Evolutionary conservation across 345 rosid species (phyloP), one percentile per base, ranked within the genome.

Genomic region (Dipteronia dyeriana): DNA sequence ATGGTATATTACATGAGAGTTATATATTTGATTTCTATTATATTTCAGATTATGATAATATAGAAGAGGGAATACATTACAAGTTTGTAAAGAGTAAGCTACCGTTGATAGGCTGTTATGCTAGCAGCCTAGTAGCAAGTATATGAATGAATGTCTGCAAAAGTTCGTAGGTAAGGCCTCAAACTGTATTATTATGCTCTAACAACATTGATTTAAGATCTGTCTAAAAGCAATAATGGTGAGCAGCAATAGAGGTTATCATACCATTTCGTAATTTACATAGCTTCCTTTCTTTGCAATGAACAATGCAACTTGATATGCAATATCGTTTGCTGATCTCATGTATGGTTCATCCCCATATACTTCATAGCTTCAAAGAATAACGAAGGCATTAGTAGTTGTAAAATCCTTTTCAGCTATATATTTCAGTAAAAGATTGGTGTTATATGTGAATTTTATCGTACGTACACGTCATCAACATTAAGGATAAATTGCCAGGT

Each of bases 231-330:
- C 38, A 31, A 16, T 3, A 26, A 68, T 10, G n/a, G n/a, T n/a
- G 72, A 10, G 17, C 31, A 19, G 16, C n/a, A 2, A 1, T 39
- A 31, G 51, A 51, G 79, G 70, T 51, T 65, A 11, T 0, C 47
- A 2, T 88, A 90, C 98, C 98, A 92, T 94, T 80, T 94, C 92
- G 75, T 94, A 92, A 78, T 94, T 94, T 29, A 92, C 89, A 68
- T 78, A 91, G 76, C 85, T 92, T 88, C 98, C 98, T 76, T 85
- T 80, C 57, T 76, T 88, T 34, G 95, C 92, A 68, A 94, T 62
- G 80, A 94, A 94, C 9, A 87, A 66, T 13, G 93, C 89, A 62
- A 86, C 94, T 2, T 89, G 89, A 79, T 71, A 94, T 49, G 98
- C 97, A 69, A 92, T 88, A 56, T 91, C 93, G 78, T 87, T 82